Evolutionary conservation across 495 filamentous ascomycete species (phyloP).

Genomic region (Niebla homalea): DNA sequence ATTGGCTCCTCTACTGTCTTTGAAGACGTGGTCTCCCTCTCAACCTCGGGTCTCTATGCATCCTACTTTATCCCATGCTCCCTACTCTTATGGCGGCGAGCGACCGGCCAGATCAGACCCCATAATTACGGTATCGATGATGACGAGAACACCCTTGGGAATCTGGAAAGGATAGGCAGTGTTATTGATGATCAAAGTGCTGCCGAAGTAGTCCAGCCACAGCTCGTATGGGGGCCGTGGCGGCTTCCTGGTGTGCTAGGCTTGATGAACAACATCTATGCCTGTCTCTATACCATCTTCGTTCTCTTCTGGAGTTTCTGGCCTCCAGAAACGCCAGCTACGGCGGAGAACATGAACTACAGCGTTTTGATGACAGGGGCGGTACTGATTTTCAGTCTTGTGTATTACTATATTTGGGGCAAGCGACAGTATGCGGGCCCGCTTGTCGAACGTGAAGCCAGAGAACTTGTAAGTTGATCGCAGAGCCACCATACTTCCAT

Average conservation of each 20-base stretch:
- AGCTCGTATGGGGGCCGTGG: conserved; percentile 25
- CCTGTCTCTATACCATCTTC: conserved; percentile 24
- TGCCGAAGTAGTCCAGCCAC: background rate
- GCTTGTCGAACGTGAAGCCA: conserved; percentile 4
- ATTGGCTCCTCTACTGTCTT: conserved; percentile 37
- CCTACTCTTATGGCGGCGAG: conserved; percentile 33
- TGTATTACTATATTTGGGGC: conserved; percentile 31
- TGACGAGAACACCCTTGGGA: background rate
- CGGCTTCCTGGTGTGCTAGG: conserved; percentile 33
- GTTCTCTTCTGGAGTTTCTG: conserved; percentile 28
- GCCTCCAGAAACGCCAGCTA: conserved; percentile 31
- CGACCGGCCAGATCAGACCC: conserved; percentile 21
- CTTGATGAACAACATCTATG: conserved; percentile 31
- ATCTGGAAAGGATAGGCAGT: background rate
- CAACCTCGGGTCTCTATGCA: conserved; percentile 27
- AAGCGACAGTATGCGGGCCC: conserved; percentile 8
- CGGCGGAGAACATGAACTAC: conserved; percentile 34
- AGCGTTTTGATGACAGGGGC: conserved; percentile 31
- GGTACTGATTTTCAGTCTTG: conserved; percentile 27
- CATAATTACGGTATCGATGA: conserved; percentile 22
- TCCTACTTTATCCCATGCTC: conserved; percentile 39
- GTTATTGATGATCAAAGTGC: background rate
- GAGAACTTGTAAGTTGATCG: too few species aligned
- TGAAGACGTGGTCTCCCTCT: conserved; percentile 34
- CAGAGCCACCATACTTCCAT: too few species aligned